Percentiles rank a stretch among this genome's conserved stretches.
Conservation (phyloP, 2,329 filamentous ascomycete genomes). For the Colletotrichum siamense region DNA sequence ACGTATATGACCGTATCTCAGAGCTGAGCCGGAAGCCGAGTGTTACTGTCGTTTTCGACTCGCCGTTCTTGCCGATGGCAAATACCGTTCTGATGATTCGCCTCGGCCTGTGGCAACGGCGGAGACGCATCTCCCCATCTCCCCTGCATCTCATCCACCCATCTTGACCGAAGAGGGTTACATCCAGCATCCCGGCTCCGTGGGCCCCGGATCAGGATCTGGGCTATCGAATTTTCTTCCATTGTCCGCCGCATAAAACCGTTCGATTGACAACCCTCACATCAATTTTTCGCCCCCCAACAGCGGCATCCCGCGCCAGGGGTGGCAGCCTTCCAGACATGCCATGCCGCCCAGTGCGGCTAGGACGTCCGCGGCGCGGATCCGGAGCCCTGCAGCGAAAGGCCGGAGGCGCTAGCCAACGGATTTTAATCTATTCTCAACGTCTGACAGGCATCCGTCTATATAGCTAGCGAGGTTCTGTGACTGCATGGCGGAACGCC, state of each 20-base stretch:
- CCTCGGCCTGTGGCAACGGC: not conserved
- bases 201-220: not conserved
- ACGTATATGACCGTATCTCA: not conserved
- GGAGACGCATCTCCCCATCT: not conserved
- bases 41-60: not conserved
- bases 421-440: constrained; percentile 9
- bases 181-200: not conserved
- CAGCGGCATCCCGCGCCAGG: not conserved
- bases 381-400: not conserved
- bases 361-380: not conserved
- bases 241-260: not conserved
- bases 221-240: not conserved
- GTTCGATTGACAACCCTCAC: not conserved
- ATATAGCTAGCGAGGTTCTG: constrained; percentile 2
- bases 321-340: not conserved
- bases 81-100: not conserved
- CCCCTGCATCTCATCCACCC: not conserved
- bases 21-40: not conserved
- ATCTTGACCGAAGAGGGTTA: not conserved
- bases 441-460: not conserved
- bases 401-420: not conserved
- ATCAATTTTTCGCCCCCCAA: not conserved
- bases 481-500: not conserved
- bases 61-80: not conserved
- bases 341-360: not conserved